Evolutionary conservation across 2,329 filamentous ascomycete species (phyloP), one percentile per base, ranked within the genome.

Genomic region (Cryoendolithus antarcticus): DNA sequence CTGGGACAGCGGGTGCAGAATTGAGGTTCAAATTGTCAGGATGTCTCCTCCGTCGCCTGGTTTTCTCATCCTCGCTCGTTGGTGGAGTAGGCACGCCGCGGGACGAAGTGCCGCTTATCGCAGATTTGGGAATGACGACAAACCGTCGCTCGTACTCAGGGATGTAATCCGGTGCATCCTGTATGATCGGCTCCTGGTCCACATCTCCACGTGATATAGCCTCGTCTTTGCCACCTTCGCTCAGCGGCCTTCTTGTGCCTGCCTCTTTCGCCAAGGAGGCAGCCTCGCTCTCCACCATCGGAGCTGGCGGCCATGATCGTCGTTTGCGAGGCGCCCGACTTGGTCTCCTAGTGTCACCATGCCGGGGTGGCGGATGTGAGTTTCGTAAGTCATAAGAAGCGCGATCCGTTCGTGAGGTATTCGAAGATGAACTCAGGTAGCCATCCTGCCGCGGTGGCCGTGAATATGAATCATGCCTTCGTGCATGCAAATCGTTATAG

Each of bases 251-350:
- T 21, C 60, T 59, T 32, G 57, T 51, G 19, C 67, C 65, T 49
- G 73, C 60, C 54, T 86, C 82, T 54, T 69, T 75, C 4, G 71
- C 71, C 30, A 84, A 59, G 6, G 80, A 74, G 9, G 65, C 68
- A 10, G 56, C 62, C 56, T 85, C 82, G 54, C 86, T 81, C 56
- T 88, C 82, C 35, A 80, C 79, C 29, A 60, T 76, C 3, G 81
- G 78, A 11, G 67, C 66, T 1, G 80, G 80, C 4, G 80, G 77
- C 54, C 65, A 69, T 44, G 57, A 51, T 32, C 53, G 47, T 37
- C 46, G 47, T 38, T 42, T 48, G 29, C 38, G 38, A 36, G 38
- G 34, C 27, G 10, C 37, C 30, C 38, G 35, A 12, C 32, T 35
- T 19, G 38, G 32, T 32, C 38, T 32, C 6, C 34, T 13, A 27